Conservation (phyloP, 2,329 filamentous ascomycete species). For the Ceratocystis variospora region DNA sequence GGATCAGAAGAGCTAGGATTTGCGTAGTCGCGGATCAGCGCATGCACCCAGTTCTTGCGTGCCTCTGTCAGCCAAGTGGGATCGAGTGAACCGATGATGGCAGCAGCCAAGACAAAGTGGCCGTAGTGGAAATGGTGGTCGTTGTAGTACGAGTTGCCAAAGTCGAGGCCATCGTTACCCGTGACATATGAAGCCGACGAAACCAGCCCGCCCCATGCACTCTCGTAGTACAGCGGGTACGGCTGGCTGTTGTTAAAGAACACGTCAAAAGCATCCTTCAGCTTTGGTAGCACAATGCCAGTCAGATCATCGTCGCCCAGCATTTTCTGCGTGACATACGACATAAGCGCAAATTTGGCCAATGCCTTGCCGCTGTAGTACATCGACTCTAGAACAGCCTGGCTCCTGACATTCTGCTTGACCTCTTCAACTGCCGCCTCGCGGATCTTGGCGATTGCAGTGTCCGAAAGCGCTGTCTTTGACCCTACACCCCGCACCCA, state of each 20-base stretch:
- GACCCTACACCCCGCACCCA: conserved; percentile 48
- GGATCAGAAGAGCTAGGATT: conserved; percentile 59
- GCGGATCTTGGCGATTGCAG: conserved; percentile 46
- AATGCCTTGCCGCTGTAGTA: conserved; percentile 84
- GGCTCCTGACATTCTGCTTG: conserved; percentile 56
- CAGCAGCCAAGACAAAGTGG: conserved; percentile 79
- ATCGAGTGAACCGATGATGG: conserved; percentile 69
- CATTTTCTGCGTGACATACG: conserved; percentile 52
- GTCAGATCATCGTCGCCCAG: conserved; percentile 44
- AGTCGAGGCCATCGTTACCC: conserved; percentile 59
- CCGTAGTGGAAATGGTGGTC: conserved; percentile 67
- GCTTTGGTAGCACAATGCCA: conserved; percentile 41
- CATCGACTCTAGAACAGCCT: conserved; percentile 70
- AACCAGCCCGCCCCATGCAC: conserved; percentile 69
- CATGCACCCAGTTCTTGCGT: conserved; percentile 71
- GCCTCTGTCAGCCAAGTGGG: conserved; percentile 50
- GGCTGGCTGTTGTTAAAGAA: conserved; percentile 57
- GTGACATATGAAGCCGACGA: conserved; percentile 60
- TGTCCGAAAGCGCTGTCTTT: conserved; percentile 34
- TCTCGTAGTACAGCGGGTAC: conserved; percentile 51
- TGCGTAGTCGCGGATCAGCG: conserved; percentile 66
- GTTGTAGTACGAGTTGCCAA: conserved; percentile 80
- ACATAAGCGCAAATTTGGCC: conserved; percentile 59
- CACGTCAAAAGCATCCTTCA: conserved; percentile 52
- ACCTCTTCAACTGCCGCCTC: conserved; percentile 58